These are phyloP conservation scores for Xylariomycetidae sp. DNA, from an alignment of 2,329 filamentous ascomycete genomes.

Conservation along the genomic window DNA sequence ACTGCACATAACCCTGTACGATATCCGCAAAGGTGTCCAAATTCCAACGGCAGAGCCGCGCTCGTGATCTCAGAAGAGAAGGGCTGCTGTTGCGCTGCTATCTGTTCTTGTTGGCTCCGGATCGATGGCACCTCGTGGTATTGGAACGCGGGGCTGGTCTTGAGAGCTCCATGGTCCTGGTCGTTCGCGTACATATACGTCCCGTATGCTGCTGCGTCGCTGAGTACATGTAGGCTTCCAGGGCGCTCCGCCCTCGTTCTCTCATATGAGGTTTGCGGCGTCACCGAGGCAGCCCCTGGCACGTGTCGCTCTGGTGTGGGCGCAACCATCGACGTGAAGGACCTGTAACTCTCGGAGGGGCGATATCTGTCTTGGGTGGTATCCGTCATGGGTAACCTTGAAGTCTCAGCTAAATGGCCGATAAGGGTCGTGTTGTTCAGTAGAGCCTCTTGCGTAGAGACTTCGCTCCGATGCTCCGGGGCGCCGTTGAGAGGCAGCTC, in stretches of 20 bases:
- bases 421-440: background rate
- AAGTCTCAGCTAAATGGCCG: background rate
- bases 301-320: too few species aligned
- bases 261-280: too few species aligned
- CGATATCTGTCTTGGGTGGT: too few species aligned
- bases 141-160: background rate
- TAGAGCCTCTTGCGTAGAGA: background rate
- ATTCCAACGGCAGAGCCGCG: background rate
- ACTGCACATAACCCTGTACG: background rate
- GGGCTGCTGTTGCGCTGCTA: background rate
- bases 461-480: background rate
- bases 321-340: too few species aligned
- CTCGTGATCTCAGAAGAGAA: background rate
- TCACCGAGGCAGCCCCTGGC: too few species aligned
- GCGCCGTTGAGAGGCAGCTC: background rate
- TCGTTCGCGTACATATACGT: background rate
- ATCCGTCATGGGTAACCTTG: background rate
- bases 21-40: background rate
- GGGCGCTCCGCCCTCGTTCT: too few species aligned
- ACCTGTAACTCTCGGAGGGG: too few species aligned
- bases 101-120: background rate
- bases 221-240: slow-evolving; percentile 1
- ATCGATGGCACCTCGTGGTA: background rate
- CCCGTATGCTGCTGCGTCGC: slow-evolving; percentile 1
- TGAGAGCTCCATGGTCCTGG: background rate